Conservation (phyloP, 2,329 filamentous ascomycete genomes). For the Aspergillus quadricinctus region DNA sequence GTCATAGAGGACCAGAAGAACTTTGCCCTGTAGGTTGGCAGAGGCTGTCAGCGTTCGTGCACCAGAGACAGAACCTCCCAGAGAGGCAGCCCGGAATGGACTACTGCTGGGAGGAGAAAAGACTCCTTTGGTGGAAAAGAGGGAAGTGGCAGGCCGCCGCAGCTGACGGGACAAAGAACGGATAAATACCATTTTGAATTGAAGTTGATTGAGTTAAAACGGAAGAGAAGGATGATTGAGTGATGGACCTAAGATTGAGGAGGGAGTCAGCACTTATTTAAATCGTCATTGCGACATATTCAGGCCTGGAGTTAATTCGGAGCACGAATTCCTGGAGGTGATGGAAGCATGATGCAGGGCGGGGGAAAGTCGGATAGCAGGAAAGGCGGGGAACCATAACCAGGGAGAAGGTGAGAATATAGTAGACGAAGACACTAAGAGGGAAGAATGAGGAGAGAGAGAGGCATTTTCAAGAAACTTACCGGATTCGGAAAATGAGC, state of each 20-base stretch:
- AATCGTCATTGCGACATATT: background rate
- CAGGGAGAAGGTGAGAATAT: background rate
- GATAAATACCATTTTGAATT: constrained; percentile 58
- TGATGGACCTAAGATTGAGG: background rate
- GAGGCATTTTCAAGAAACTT: background rate
- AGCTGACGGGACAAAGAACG: constrained; percentile 56
- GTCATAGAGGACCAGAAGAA: constrained; percentile 91
- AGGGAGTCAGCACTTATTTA: constrained; percentile 10
- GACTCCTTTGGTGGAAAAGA: constrained; percentile 42
- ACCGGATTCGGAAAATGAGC: background rate
- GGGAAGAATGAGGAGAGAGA: background rate
- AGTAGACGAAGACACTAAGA: background rate
- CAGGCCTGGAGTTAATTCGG: background rate
- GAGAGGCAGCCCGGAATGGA: constrained; percentile 32
- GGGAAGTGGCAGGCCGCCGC: constrained; percentile 51
- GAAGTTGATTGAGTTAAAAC: constrained; percentile 4
- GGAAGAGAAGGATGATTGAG: background rate
- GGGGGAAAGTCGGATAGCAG: background rate
- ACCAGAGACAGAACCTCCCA: constrained; percentile 43
- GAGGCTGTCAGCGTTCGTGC: constrained; percentile 61
- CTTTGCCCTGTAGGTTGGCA: constrained; percentile 79
- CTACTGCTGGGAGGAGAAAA: constrained; percentile 27
- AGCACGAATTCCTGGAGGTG: background rate
- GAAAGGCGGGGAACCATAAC: background rate
- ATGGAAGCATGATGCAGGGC: background rate